Evolutionary conservation across 805 yeast genomes (phyloP), one percentile per base, ranked within the genome.

Genomic region (Schwanniomyces vanrijiae): DNA sequence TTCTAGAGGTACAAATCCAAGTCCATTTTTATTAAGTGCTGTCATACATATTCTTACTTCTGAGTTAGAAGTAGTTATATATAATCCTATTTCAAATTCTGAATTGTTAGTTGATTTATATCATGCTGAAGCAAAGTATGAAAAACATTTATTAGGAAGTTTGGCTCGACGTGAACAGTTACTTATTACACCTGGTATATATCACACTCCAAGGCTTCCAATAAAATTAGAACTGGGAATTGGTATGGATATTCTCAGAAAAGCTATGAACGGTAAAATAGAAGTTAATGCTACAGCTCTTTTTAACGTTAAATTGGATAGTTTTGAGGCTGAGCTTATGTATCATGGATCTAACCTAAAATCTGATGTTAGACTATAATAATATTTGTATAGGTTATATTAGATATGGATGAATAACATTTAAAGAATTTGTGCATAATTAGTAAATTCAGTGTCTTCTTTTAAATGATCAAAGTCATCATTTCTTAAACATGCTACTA

Each of bases 41-140:
- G 78, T 78, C 0, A 75, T 83, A 64, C 86, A 83, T 59, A 52
- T 83, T 3, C 64, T 82, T 63, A 65, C 77, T 0, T 77, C 83
- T 0, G 82, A 81, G 40, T 69, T 81, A 4, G 84, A 81, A 53
- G 56, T 83, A 46, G 73, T 76, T 0, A 65, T 82, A 0, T 79
- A 58, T 60, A 83, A 83, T 53, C 88, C 88, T 1, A 54, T 83
- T 1, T 46, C 51, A 4, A 81, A 83, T 54, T 59, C 69, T n/a
- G 76, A 70, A 13, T 61, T 78, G 0, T 54, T 62, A n/a, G 61
- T 79, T 11, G 64, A 63, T 8, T 62, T 83, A 16, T 48, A 66
- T 16, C 69, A 69, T 33, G 84, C 80, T 1, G 69, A 67, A 43
- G 86, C 86, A 0, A 64, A 66, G 1, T 73, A 74, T 50, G 71